These are phyloP conservation scores for Juglanconis sp. DNA, from an alignment of 2,329 filamentous ascomycete species.

Conservation along the genomic window DNA sequence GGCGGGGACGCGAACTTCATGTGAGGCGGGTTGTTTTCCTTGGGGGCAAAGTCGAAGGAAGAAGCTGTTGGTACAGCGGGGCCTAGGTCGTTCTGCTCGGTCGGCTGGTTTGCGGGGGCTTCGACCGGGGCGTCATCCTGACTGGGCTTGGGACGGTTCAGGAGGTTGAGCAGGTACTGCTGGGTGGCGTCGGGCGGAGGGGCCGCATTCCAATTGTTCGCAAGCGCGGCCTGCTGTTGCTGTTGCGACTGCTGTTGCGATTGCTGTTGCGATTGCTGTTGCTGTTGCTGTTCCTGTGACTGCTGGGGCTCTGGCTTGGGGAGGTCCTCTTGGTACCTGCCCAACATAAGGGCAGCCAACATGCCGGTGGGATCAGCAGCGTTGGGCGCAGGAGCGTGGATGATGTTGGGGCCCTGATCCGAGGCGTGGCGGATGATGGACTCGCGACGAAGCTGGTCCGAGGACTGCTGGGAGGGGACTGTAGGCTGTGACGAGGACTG, in stretches of 20 bases:
- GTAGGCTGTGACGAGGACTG: slow-evolving; percentile 22
- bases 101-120: slow-evolving; percentile 34
- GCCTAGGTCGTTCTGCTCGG: slow-evolving; percentile 38
- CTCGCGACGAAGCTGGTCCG: slow-evolving; percentile 26
- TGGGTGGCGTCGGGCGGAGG: slow-evolving; percentile 68
- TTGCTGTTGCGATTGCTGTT: slow-evolving; percentile 14
- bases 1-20: slow-evolving; percentile 24
- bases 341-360: slow-evolving; percentile 59
- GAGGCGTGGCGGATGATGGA: slow-evolving; percentile 24
- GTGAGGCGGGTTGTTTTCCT: slow-evolving; percentile 21
- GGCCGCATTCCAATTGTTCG: slow-evolving; percentile 42
- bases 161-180: slow-evolving; percentile 78
- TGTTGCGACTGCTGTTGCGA: slow-evolving; percentile 14
- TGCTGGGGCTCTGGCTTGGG: slow-evolving; percentile 30
- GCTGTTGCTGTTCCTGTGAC: neutral
- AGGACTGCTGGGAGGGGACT: slow-evolving; percentile 17
- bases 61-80: slow-evolving; percentile 11
- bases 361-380: slow-evolving; percentile 55
- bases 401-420: slow-evolving; percentile 32
- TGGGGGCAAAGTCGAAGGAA: slow-evolving; percentile 27
- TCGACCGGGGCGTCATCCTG: slow-evolving; percentile 47
- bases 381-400: slow-evolving; percentile 56
- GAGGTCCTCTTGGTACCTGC: slow-evolving; percentile 48
- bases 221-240: slow-evolving; percentile 13
- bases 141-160: slow-evolving; percentile 73